Conservation (phyloP, 2,329 filamentous ascomycete species). For the Triangularia setosa region DNA sequence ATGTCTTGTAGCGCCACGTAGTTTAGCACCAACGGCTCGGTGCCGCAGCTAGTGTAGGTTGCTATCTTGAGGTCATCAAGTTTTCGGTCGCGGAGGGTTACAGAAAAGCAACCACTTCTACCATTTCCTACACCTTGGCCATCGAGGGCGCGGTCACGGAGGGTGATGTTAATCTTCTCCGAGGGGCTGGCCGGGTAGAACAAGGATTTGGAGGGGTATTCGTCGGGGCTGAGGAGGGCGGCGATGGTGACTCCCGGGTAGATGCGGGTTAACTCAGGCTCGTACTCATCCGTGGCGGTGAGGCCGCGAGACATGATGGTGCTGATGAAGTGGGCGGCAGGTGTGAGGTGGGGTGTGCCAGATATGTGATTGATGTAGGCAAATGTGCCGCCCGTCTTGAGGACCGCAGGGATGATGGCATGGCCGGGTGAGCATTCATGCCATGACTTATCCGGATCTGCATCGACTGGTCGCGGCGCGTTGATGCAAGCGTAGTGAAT, state of each 20-base stretch:
- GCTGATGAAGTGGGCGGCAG: slow-evolving; percentile 12
- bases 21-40: slow-evolving; percentile 3
- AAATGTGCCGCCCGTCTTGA: slow-evolving; percentile 21
- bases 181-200: slow-evolving; percentile 17
- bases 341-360: neutral
- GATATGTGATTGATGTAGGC: slow-evolving; percentile 12
- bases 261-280: slow-evolving; percentile 7
- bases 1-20: slow-evolving; percentile 14
- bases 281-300: slow-evolving; percentile 15
- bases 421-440: slow-evolving; percentile 11
- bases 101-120: slow-evolving; percentile 9
- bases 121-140: neutral
- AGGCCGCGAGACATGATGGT: slow-evolving; percentile 19
- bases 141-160: slow-evolving; percentile 1
- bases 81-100: slow-evolving; percentile 12
- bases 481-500: slow-evolving; percentile 23
- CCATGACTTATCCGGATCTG: neutral
- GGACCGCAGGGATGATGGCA: slow-evolving; percentile 13
- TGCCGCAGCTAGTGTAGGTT: slow-evolving; percentile 11
- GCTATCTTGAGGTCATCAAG: slow-evolving; percentile 6
- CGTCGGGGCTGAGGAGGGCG: slow-evolving; percentile 10
- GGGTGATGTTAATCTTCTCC: slow-evolving; percentile 16
- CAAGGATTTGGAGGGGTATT: slow-evolving; percentile 7
- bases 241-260: slow-evolving; percentile 17
- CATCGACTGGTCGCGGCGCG: neutral